A percentile compares a stretch with the other conserved stretches of the same genome.
phyloP scores from a whole-genome alignment of 148 eudicot species.

The Cornus kousa region DNA sequence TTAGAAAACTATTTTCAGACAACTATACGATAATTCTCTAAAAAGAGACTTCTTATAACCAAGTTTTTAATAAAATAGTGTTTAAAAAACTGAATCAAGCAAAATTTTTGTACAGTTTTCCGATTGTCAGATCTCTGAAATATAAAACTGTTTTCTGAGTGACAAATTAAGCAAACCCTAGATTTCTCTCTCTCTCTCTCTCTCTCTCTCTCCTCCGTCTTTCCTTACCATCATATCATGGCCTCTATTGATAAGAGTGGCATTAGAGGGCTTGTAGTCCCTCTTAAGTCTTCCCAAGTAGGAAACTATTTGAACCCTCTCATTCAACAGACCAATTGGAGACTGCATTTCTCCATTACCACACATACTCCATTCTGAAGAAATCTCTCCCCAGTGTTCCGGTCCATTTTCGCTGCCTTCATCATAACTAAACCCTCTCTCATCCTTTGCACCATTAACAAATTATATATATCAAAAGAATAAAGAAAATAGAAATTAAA shows the following conservation, averaged over 20 bases:
- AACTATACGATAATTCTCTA: no score
- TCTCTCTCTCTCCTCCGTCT: neutral
- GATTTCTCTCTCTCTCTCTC: neutral
- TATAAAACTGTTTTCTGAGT: no score
- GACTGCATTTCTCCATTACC: conserved; percentile 38
- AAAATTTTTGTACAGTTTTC: no score
- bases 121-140: no score
- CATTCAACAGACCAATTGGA: conserved; percentile 36
- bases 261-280: conserved; percentile 30
- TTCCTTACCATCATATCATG: conserved; percentile 44
- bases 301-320: conserved; percentile 26
- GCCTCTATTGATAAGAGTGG: conserved; percentile 43
- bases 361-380: conserved; percentile 42
- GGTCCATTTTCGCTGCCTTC: conserved; percentile 28
- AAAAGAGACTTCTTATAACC: no score
- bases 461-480: neutral
- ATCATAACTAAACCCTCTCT: conserved; percentile 35
- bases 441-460: conserved; percentile 31
- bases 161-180: neutral
- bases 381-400: conserved; percentile 33
- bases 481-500: neutral
- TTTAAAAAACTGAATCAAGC: no score
- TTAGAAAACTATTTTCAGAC: no score
- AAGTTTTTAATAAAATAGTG: no score
- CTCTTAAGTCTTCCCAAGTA: conserved; percentile 23